These are phyloP conservation scores for Penicillium hordei DNA, from an alignment of 2,329 filamentous ascomycete species.

Conservation along the genomic window DNA sequence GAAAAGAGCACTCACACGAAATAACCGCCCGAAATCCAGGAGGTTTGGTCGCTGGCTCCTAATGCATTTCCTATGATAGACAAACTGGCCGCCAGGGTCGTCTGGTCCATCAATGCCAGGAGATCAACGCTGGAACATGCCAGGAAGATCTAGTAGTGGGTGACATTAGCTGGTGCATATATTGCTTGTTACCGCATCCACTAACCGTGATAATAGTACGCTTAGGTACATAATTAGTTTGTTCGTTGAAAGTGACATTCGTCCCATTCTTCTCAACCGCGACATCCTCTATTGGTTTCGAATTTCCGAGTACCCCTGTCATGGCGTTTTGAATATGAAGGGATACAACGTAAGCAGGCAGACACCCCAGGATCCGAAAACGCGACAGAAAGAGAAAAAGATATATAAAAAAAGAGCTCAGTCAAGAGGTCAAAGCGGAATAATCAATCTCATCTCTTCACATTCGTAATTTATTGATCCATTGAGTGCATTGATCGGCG, in stretches of 20 bases:
- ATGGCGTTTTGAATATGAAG: slow-evolving; percentile 11
- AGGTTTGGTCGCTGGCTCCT: slow-evolving; percentile 50
- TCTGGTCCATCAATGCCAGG: slow-evolving; percentile 59
- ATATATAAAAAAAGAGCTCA: neutral
- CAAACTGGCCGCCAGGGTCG: slow-evolving; percentile 56
- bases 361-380: neutral
- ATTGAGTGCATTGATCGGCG: slow-evolving; percentile 1
- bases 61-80: slow-evolving; percentile 56
- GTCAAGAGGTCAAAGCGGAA: neutral
- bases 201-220: slow-evolving; percentile 54
- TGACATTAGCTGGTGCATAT: neutral
- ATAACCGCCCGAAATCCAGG: slow-evolving; percentile 58
- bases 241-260: slow-evolving; percentile 50
- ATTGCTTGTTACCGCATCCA: neutral
- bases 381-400: neutral
- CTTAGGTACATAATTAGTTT: slow-evolving; percentile 57
- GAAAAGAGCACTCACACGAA: slow-evolving; percentile 51
- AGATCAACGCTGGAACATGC: slow-evolving; percentile 58
- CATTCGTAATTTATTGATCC: neutral
- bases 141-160: slow-evolving; percentile 52
- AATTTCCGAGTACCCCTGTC: slow-evolving; percentile 15
- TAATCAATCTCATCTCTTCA: neutral
- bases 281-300: slow-evolving; percentile 5
- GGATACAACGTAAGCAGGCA: neutral
- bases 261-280: slow-evolving; percentile 11